Evolutionary conservation across 1,284 basidiomycete species (phyloP).

Genomic region (Ceratobasidium sp.): DNA sequence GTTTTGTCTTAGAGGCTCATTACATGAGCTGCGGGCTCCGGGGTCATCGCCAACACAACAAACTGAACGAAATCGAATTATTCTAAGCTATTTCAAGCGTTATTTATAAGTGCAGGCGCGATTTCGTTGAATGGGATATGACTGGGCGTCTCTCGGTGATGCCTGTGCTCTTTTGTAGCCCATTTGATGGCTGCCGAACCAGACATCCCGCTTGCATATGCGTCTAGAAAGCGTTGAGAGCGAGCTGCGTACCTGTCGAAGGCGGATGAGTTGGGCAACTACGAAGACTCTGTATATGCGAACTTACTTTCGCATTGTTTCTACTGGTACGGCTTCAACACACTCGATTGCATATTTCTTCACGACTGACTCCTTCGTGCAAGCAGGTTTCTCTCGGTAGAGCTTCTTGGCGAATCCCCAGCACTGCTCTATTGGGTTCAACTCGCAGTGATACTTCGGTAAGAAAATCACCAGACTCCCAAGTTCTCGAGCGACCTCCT

Average conservation of each 20-base stretch:
- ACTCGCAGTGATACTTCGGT: constrained; percentile 42
- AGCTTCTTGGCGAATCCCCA: constrained; percentile 21
- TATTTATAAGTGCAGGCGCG: neutral
- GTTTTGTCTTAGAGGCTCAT: neutral
- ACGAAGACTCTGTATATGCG: neutral
- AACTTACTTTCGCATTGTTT: constrained; percentile 32
- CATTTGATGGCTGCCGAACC: constrained; percentile 30
- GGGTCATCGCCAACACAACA: neutral
- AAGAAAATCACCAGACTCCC: constrained; percentile 37
- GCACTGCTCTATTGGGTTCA: constrained; percentile 39
- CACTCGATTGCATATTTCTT: constrained; percentile 18
- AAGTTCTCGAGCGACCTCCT: constrained; percentile 2
- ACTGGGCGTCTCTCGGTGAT: constrained; percentile 26
- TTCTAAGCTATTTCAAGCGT: neutral
- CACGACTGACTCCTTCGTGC: constrained; percentile 20
- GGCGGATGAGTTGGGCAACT: neutral
- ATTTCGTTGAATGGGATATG: constrained; percentile 1
- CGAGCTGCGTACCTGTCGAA: constrained; percentile 33
- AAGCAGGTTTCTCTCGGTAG: constrained; percentile 4
- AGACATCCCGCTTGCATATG: constrained; percentile 18
- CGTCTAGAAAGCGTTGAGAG: constrained; percentile 39
- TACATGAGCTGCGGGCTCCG: neutral
- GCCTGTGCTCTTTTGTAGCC: constrained; percentile 35
- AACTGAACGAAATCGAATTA: neutral
- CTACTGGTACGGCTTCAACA: constrained; percentile 21